Percentiles rank a stretch among this genome's conserved stretches.
These are phyloP conservation scores for Kentomonas sorsogonicus DNA, from an alignment of 208 protist species.

Conservation along the genomic window DNA sequence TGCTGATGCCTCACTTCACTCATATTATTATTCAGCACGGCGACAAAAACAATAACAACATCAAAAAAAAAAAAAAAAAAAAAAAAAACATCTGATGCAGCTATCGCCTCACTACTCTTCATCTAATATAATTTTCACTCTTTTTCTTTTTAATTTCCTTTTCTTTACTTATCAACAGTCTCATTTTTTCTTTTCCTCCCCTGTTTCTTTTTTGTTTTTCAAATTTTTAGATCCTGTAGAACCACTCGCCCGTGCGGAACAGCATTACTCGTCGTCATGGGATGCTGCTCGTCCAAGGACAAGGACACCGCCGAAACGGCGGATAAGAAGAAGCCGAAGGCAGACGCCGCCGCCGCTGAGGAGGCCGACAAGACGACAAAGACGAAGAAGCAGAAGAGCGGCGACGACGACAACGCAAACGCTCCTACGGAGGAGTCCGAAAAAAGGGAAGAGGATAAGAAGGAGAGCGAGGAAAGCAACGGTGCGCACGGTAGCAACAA, in stretches of 20 bases:
- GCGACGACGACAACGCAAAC: not conserved
- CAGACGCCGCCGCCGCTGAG: not conserved
- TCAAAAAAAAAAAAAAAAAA: constrained; percentile 4
- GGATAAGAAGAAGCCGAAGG: not conserved
- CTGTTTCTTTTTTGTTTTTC: not conserved
- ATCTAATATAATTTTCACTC: not conserved
- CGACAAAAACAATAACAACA: not conserved
- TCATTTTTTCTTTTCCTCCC: constrained; percentile 3
- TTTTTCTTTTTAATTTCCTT: not conserved
- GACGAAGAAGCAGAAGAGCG: not conserved
- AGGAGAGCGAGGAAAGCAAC: not conserved
- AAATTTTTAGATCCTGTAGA: not conserved
- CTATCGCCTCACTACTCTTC: not conserved
- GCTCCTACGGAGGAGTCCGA: not conserved
- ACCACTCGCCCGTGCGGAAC: not conserved
- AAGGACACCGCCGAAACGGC: not conserved
- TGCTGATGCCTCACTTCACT: not conserved
- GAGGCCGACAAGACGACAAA: not conserved
- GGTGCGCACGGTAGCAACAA: not conserved
- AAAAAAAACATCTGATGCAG: not conserved
- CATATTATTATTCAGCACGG: not conserved
- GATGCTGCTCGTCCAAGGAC: constrained; percentile 4
- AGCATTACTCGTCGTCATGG: not conserved
- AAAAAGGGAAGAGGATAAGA: not conserved
- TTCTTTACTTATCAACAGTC: constrained; percentile 2